Evolutionary conservation across 1,284 basidiomycete genomes (phyloP).

Genomic region (Tilletia setariae): DNA sequence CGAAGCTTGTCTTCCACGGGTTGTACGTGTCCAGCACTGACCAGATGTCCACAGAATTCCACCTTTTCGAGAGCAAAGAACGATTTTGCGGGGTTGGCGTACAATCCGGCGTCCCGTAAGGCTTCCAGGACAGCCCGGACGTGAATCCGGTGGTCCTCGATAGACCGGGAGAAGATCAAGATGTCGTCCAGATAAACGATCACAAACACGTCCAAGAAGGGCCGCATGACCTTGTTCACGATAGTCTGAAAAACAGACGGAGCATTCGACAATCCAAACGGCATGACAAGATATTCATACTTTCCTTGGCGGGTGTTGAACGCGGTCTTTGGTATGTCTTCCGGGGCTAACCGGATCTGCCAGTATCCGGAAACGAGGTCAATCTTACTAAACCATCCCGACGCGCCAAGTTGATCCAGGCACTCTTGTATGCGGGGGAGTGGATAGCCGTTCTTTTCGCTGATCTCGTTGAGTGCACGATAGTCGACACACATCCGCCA

Average conservation of each 20-base stretch:
- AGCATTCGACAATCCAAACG: not conserved
- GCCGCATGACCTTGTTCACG: not conserved
- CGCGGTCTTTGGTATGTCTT: not conserved
- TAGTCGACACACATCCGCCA: conserved; percentile 59
- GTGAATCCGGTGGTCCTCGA: conserved; percentile 14
- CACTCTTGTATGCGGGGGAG: conserved; percentile 56
- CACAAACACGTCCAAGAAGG: not conserved
- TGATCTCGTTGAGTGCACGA: conserved; percentile 57
- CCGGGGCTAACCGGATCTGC: not conserved
- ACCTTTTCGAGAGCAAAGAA: not conserved
- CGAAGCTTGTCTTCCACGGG: conserved; percentile 52
- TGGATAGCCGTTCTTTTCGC: conserved; percentile 55
- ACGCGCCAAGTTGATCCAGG: conserved; percentile 48
- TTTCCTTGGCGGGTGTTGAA: not conserved
- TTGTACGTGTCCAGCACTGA: conserved; percentile 5
- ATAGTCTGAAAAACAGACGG: conserved; percentile 1
- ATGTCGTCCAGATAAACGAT: conserved; percentile 21
- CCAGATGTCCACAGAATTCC: conserved; percentile 16
- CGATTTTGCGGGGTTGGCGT: conserved; percentile 15
- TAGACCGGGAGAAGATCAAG: conserved; percentile 10
- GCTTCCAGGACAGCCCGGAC: conserved; percentile 6
- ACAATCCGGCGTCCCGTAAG: conserved; percentile 2
- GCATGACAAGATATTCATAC: conserved; percentile 9
- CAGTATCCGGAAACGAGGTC: conserved; percentile 38
- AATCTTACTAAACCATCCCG: conserved; percentile 54